These are phyloP conservation scores for Fusarium sp. DNA, from an alignment of 2,329 filamentous ascomycete genomes.

Conservation along the genomic window DNA sequence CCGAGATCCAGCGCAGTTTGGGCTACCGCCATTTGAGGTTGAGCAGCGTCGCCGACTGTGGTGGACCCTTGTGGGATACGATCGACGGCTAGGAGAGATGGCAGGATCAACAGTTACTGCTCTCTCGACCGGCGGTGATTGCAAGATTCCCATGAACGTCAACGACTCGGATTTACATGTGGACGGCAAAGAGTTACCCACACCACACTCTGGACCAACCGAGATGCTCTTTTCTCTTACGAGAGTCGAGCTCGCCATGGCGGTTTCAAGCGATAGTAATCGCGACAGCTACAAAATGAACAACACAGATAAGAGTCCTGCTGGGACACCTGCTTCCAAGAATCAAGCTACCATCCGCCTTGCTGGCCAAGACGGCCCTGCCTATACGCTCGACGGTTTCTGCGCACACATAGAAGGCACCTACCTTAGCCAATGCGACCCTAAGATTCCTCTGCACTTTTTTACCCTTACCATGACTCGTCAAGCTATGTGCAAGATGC, in stretches of 20 bases:
- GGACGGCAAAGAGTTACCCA: conserved; percentile 66
- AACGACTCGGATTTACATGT: conserved; percentile 70
- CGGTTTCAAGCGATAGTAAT: conserved; percentile 61
- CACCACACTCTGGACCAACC: conserved; percentile 62
- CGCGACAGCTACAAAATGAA: conserved; percentile 51
- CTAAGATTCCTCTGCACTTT: conserved; percentile 68
- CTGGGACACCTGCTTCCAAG: conserved; percentile 37
- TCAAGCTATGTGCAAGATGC: conserved; percentile 67
- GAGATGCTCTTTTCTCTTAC: conserved; percentile 71
- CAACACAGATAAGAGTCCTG: conserved; percentile 45
- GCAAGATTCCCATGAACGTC: conserved; percentile 69
- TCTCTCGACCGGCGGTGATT: conserved; percentile 65
- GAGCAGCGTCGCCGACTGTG: conserved; percentile 79
- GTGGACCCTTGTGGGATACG: conserved; percentile 78
- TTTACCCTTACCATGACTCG: conserved; percentile 70
- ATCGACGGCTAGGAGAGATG: conserved; percentile 76
- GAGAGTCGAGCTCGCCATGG: conserved; percentile 67
- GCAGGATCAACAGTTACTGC: conserved; percentile 69
- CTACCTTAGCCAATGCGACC: conserved; percentile 68
- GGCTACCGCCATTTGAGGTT: conserved; percentile 68
- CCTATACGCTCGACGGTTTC: conserved; percentile 64
- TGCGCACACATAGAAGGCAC: conserved; percentile 66
- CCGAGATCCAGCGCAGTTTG: conserved; percentile 67
- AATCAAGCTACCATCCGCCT: conserved; percentile 56
- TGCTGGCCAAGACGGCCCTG: conserved; percentile 62